Base-by-base conservation (phyloP, 768 basidiomycete genomes). In the Tubosaeta sp. region DNA sequence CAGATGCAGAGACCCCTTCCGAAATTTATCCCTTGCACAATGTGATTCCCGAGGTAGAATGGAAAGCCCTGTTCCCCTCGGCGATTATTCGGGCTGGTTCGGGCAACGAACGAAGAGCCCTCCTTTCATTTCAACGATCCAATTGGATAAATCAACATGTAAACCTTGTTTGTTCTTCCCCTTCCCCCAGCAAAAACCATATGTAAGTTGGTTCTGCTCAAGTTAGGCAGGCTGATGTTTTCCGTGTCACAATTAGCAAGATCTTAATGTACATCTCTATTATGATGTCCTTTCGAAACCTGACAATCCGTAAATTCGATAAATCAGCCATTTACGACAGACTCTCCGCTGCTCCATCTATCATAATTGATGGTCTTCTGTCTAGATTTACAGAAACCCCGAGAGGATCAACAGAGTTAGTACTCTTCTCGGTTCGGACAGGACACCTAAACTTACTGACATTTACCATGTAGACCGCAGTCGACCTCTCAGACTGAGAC, bases 31-130 rank as follows among this genome's bases (percentile, higher is more conserved):
- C 82, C 11, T 65, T 90, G 46, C 82, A 88, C 62, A 76, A 79
- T 38, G 80, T 98, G 63, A 85, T 97, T 34, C 83, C 91, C 0
- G 83, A 88, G 51, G 76, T 77, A 11, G 95, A 97, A 69, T 86
- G 88, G 79, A 83, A 86, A 53, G 76, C 84, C 1, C 73, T 97
- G 19, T 77, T 82, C 14, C 60, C 83, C 35, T 68, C 74, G 26
- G 68, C 76, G 3, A 75, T 94, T 46, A 75, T 85, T 44, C 68
- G 76, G 12, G 82, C 83, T 1, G 54, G 68, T 14, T 73, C 72
- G 33, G 65, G 76, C 43, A 65, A 71, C 29, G 80, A 84, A 35
- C 76, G 83, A 8, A 68, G 70, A 25, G 76, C 76, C 6, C 59
- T 86, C 3, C 70, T 98, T 32, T 81, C 90, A 1, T 84, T 74